Base-by-base conservation (phyloP, 148 eudicot species). In the Chenopodium album region DNA sequence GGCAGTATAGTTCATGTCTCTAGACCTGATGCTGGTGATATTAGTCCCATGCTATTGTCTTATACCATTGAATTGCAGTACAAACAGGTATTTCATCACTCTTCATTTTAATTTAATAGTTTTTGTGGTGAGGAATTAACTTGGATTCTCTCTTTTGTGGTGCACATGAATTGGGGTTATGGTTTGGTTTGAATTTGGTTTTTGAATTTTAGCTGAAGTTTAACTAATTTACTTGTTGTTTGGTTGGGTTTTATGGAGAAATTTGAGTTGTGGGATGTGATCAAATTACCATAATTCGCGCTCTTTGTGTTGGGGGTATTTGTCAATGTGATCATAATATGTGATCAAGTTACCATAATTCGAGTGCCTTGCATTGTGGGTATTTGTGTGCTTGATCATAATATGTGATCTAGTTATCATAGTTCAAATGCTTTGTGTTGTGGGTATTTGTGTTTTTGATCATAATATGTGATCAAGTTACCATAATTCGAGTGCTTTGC, bases 21-120 rank as follows among this genome's bases (percentile, higher is more conserved):
- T 41, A 89, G 99, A 19, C 98, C 99, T 17, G 99, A 95, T 82
- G 90, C 98, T 46, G 89, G 92, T 56, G 99, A 95, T 79, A 95
- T 95, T 59, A 93, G 96, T 83, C 98, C 98, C 37, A 84, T 91
- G 91, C 87, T 92, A 14, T 86, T 95, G 29, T 91, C 99, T 20
- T 93, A 93, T 76, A 88, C 89, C 46, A 92, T 95, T 72, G 93
- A 95, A 83, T 83, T 94, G 76, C 95, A 90, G 68, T 94, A 92
- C 71, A 94, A 89, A 83, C 92, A 94, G 97, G 98, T 87, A 79
- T 13, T 11, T 9, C 54, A 50, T 41, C 44, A 13, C 14, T 50
- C 0, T 19, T 47, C 0, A 28, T 8, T 59, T 1, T 14, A 17
- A 19, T 79, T 65, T 2, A 12, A 23, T 74, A 0, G 3, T 19